phyloP scores from a whole-genome alignment of 2,329 filamentous ascomycete genomes.

The Colletotrichum coccodes region DNA sequence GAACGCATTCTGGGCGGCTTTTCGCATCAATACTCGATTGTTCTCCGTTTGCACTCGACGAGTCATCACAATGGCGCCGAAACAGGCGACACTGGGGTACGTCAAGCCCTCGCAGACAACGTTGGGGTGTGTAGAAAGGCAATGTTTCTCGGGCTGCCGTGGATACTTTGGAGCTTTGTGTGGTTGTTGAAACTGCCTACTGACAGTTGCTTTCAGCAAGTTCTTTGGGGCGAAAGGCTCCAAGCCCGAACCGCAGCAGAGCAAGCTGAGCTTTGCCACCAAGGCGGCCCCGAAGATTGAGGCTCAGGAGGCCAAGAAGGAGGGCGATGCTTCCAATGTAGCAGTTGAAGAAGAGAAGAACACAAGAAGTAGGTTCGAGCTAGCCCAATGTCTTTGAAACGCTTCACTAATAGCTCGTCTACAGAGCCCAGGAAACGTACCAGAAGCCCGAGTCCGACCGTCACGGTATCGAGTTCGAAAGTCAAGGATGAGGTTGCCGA shows the following conservation, averaged over 20 bases:
- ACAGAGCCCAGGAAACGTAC: slow-evolving; percentile 59
- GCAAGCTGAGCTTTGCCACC: slow-evolving; percentile 80
- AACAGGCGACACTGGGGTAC: slow-evolving; percentile 90
- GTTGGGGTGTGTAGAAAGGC: slow-evolving; percentile 68
- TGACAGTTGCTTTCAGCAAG: slow-evolving; percentile 67
- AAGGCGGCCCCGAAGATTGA: slow-evolving; percentile 52
- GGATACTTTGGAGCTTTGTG: background rate
- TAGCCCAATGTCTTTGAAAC: background rate
- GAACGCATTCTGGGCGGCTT: slow-evolving; percentile 9
- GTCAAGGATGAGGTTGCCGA: slow-evolving; percentile 49
- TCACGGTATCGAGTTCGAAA: slow-evolving; percentile 35
- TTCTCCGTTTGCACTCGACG: background rate
- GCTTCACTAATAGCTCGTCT: background rate
- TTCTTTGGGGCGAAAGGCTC: slow-evolving; percentile 81
- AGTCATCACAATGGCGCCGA: slow-evolving; percentile 58
- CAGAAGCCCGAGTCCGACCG: slow-evolving; percentile 39
- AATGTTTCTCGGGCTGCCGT: background rate
- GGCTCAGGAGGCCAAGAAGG: slow-evolving; percentile 45
- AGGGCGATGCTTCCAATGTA: slow-evolving; percentile 39
- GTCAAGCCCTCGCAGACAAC: slow-evolving; percentile 80
- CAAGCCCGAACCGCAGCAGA: slow-evolving; percentile 73
- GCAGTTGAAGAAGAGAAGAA: slow-evolving; percentile 50
- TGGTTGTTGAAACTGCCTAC: background rate
- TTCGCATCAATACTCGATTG: background rate
- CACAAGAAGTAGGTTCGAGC: slow-evolving; percentile 31